Evolutionary conservation across 805 yeast genomes (phyloP).

Genomic region (Yamadazyma insecticola): DNA sequence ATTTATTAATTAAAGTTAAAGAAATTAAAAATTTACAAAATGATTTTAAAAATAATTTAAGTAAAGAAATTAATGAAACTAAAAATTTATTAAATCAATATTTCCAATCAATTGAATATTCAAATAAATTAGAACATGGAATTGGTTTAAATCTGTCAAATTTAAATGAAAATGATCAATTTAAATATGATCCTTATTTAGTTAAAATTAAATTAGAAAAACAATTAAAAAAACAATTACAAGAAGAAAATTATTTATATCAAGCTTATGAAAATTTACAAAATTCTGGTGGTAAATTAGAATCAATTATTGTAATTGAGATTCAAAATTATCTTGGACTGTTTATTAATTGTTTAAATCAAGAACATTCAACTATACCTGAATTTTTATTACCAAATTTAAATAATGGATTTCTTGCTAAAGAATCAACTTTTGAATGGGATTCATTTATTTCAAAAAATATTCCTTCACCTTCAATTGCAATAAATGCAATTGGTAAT

Average conservation of each 20-base stretch:
- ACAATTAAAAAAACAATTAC: conserved; percentile 71
- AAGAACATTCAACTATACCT: conserved; percentile 69
- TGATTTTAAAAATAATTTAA: conserved; percentile 77
- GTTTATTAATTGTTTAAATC: conserved; percentile 66
- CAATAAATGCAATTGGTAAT: conserved; percentile 23
- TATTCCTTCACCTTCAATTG: conserved; percentile 30
- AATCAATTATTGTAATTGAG: conserved; percentile 77
- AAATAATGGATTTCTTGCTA: conserved; percentile 52
- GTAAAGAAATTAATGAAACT: conserved; percentile 48
- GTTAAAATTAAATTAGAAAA: conserved; percentile 67
- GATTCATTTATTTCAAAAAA: conserved; percentile 73
- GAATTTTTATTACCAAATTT: conserved; percentile 62
- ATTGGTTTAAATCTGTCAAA: conserved; percentile 9
- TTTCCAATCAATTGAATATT: conserved; percentile 57
- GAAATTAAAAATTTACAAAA: conserved; percentile 79
- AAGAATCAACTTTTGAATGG: conserved; percentile 86
- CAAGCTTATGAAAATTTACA: conserved; percentile 88
- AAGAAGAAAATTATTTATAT: conserved; percentile 80
- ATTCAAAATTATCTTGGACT: conserved; percentile 75
- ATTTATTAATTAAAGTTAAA: conserved; percentile 75
- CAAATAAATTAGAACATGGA: conserved; percentile 40
- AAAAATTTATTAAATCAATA: conserved; percentile 42
- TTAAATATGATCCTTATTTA: conserved; percentile 76
- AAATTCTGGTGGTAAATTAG: conserved; percentile 83
- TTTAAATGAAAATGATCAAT: conserved; percentile 14